Conservation (phyloP, 2,329 filamentous ascomycete species). For the Dryadomyces quercus-mongolicae region DNA sequence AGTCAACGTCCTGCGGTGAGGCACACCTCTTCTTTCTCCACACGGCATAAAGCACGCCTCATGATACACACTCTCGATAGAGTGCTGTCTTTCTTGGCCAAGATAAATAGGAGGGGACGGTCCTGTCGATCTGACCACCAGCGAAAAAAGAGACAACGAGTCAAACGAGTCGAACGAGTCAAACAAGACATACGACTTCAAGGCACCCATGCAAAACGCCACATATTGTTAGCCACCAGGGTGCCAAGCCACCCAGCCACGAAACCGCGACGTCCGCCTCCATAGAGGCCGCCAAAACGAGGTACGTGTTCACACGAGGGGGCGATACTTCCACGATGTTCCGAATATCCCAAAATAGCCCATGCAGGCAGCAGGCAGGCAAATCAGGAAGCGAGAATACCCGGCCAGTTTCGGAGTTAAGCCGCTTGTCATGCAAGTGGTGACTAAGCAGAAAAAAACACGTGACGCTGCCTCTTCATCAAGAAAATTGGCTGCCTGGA, state of each 20-base stretch:
- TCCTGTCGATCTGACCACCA: no score
- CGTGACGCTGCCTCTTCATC: not conserved
- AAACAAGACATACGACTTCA: no score
- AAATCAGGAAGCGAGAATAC: no score
- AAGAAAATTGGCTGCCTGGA: not conserved
- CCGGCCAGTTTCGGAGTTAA: not conserved
- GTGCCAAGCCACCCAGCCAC: no score
- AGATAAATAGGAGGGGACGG: no score
- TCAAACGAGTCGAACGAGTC: no score
- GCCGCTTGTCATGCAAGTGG: not conserved
- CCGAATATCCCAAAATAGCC: not conserved
- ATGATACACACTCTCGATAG: no score
- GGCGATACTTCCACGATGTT: not conserved
- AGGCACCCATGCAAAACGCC: no score
- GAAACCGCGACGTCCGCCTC: no score
- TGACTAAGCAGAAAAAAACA: not conserved
- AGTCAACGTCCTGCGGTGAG: not conserved
- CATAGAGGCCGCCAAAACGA: not conserved
- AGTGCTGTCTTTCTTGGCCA: no score
- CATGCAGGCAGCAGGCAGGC: not conserved
- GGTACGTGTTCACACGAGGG: not conserved
- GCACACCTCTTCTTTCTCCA: not conserved
- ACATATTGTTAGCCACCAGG: not conserved
- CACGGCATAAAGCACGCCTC: not conserved
- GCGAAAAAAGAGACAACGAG: no score